Base-by-base conservation (phyloP, 2,329 filamentous ascomycete species). In the Cladorrhinum sp. region DNA sequence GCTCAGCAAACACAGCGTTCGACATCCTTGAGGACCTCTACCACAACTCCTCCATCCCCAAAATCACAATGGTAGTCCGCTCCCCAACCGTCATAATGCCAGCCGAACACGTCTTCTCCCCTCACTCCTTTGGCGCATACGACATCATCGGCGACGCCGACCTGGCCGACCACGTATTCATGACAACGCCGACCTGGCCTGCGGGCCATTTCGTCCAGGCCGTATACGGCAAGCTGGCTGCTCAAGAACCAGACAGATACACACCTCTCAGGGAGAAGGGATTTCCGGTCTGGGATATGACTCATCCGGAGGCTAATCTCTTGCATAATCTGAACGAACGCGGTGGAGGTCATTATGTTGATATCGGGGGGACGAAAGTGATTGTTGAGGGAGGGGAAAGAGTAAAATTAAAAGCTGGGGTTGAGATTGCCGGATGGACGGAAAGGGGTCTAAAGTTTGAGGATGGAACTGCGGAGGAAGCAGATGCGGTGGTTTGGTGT, bases 1-100 rank as follows among this genome's bases (percentile, higher is more conserved):
- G 76, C 18, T 75, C 76, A 1, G 75, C 74, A n/a, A 78, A 78
- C 60, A 76, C 74, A 1, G 76, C 73, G 5, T 79, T 79, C 55
- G 75, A 79, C 65, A 66, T 77, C 1, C 63, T 74, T 28, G 67
- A 70, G 16, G 73, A 77, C 59, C 75, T 73, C 58, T 36, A 36
- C 33, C 3, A 10, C 33, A 61, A 71, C 53, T 48, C 60, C 1
- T 68, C 71, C 1, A 70, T 70, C 1, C 66, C 75, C 1, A n/a
- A 62, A 18, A 71, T 71, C 0, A 76, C 74, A 21, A 75, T 77
- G 67, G 50, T 72, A 1, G 72, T 64, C 10, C 71, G 75, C 1
- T 75, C 74, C 0, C 69, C 71, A 2, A 77, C 75, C 0, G 75
- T 71, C 39, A 53, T 77, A 5, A 56, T 75, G 12, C 75, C 75